Evolutionary conservation across 495 filamentous ascomycete genomes (phyloP).

Genomic region (Aspergillus asperescens): DNA sequence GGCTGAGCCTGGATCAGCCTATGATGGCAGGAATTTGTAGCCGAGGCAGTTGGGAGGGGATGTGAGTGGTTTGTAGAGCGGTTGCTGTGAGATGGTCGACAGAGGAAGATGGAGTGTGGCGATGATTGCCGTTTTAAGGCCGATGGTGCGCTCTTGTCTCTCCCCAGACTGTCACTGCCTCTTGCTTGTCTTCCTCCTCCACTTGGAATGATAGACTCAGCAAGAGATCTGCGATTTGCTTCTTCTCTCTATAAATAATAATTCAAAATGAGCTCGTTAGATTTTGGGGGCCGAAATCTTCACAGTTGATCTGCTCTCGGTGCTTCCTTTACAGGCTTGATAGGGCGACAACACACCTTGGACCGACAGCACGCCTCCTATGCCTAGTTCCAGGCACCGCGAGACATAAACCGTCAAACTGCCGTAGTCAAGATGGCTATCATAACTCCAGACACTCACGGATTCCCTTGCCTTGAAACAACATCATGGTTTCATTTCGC

Average conservation of each 20-base stretch:
- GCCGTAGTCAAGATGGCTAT: not conserved
- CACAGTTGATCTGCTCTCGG: not conserved
- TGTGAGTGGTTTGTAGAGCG: too few relatives aligned
- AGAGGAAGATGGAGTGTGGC: not conserved
- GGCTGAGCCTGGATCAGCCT: not conserved
- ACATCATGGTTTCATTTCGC: slow-evolving; percentile 5
- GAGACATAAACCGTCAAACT: not conserved
- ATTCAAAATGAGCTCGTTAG: not conserved
- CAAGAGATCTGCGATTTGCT: not conserved
- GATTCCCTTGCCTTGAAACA: not conserved
- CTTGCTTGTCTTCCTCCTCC: not conserved
- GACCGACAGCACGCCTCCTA: not conserved
- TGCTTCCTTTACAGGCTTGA: not conserved
- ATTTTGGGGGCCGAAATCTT: not conserved
- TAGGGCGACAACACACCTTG: not conserved
- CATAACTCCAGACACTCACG: not conserved
- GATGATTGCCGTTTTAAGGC: not conserved
- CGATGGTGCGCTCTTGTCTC: not conserved
- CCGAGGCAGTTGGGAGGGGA: not conserved
- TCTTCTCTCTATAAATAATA: too few relatives aligned
- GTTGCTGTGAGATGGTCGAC: too few relatives aligned
- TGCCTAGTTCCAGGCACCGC: not conserved
- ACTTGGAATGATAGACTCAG: not conserved
- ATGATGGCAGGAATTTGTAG: not conserved
- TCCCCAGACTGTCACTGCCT: not conserved